Conservation (phyloP, 2,329 filamentous ascomycete genomes). For the Seiridium cupressi region DNA sequence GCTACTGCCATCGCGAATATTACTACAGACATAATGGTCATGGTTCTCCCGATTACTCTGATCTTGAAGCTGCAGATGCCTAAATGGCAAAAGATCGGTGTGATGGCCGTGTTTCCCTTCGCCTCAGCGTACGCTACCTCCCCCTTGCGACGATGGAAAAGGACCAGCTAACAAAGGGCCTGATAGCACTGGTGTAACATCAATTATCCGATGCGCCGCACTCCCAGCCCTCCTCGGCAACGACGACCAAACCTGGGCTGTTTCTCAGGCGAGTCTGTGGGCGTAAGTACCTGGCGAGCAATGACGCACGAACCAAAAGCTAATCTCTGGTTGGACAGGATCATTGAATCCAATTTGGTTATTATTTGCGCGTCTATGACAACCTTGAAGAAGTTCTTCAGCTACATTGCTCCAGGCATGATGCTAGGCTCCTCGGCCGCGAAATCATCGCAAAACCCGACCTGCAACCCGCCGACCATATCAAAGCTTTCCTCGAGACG, state of each 20-base stretch:
- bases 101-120: neutral
- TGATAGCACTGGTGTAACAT: constrained; percentile 31
- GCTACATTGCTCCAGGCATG: neutral
- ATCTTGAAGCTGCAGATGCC: neutral
- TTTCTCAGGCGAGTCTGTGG: neutral
- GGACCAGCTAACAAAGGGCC: neutral
- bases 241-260: constrained; percentile 26
- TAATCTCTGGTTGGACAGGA: neutral
- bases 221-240: constrained; percentile 22
- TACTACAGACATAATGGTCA: neutral
- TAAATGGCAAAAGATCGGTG: neutral
- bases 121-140: neutral
- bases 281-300: neutral
- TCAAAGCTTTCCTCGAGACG: neutral
- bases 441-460: neutral
- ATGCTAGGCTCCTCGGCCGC: neutral
- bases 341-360: neutral
- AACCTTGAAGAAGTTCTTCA: neutral
- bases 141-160: neutral
- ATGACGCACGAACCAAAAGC: neutral
- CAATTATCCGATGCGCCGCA: constrained; percentile 25
- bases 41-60: neutral
- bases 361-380: neutral
- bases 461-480: neutral
- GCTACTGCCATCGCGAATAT: neutral